Base-by-base conservation (phyloP, 129 eudicot genomes). In the Ambrosia artemisiifolia region DNA sequence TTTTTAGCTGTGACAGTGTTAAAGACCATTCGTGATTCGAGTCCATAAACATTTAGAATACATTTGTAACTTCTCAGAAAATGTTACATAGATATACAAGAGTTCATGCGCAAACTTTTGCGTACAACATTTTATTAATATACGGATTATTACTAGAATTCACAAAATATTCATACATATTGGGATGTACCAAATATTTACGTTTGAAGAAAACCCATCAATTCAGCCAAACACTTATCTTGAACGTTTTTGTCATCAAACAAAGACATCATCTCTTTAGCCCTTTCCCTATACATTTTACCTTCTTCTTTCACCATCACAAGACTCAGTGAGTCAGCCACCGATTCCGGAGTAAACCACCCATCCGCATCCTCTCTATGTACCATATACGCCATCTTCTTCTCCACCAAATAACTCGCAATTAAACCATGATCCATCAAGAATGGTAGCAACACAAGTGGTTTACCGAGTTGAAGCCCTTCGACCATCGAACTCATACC, bases 221-320 rank as follows among this genome's bases (percentile, higher is more conserved):
- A 18, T 5, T 73, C 71, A 34, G 63, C 70, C 60, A 73, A 35
- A 63, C 51, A 48, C 32, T 73, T 63, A 5, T 63, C 42, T 73
- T 63, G 78, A 18, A 19, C 24, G 14, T 63, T 63, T 49, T 0
- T 18, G 7, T 49, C 38, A 34, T 42, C 68, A 18, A 73, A 49
- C 30, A 63, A 17, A 64, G 40, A 35, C 70, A 63, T 63, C 70
- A 73, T 48, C 50, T 73, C 71, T 73, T 63, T 73, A 8, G 78
- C 83, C 18, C 12, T 79, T 0, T 79, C 70, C 28, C 64, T 73
- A 33, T 73, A 67, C 34, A 67, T 8, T 17, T 59, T 60, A 33
- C 83, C 83, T 11, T 79, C 79, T 11, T 79, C 65, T 38, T 48
- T 70, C 11, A 73, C 71, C 70, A 79, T 73, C 35, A 79, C 83